phyloP scores from a whole-genome alignment of 148 eudicot genomes.

The Fagopyrum tataricum region DNA sequence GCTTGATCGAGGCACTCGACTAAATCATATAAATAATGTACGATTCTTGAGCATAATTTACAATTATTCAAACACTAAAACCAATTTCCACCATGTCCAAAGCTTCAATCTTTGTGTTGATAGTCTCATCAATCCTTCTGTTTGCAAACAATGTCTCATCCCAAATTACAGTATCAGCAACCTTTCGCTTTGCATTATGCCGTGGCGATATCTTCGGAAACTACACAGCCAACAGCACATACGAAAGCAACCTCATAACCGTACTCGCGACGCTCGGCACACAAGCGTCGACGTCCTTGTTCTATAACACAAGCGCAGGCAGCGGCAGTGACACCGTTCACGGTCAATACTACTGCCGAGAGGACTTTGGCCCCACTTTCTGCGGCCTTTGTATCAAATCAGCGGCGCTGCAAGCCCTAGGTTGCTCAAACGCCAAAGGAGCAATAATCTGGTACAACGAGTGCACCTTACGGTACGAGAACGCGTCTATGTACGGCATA shows the following conservation, averaged over 20 bases:
- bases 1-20: no score
- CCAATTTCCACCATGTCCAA: background rate
- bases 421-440: no score
- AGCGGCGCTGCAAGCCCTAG: no score
- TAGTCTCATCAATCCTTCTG: background rate
- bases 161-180: background rate
- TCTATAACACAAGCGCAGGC: background rate
- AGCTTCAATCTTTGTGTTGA: background rate
- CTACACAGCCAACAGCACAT: conserved; percentile 2
- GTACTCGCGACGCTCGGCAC: background rate
- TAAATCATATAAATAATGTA: no score
- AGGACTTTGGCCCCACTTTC: no score
- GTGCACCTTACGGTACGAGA: background rate
- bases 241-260: background rate
- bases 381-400: no score
- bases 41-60: no score
- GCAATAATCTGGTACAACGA: no score
- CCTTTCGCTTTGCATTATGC: background rate
- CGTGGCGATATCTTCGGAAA: background rate
- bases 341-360: no score
- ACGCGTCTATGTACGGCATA: background rate
- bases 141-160: background rate
- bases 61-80: no score
- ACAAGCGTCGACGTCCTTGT: background rate
- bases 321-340: no score